These are phyloP conservation scores for Fusarium sp. DNA, from an alignment of 2,329 filamentous ascomycete species.

Conservation along the genomic window DNA sequence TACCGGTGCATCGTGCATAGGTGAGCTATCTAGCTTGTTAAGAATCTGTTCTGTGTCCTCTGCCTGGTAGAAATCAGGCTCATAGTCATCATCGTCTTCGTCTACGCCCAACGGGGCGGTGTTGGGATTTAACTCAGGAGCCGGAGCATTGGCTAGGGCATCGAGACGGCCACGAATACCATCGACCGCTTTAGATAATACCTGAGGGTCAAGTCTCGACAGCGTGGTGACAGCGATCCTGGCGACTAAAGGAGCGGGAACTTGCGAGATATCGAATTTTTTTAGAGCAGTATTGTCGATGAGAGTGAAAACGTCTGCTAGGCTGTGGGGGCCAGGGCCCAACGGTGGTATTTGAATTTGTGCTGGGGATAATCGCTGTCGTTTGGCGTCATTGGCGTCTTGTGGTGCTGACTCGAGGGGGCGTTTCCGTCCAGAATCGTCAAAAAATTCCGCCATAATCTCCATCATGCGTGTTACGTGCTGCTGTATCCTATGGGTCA, in stretches of 20 bases:
- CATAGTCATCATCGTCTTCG: conserved; percentile 88
- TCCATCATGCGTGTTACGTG: conserved; percentile 85
- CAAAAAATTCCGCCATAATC: conserved; percentile 78
- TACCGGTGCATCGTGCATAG: conserved; percentile 54
- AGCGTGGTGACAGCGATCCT: conserved; percentile 85
- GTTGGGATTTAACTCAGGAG: conserved; percentile 61
- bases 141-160: conserved; percentile 54
- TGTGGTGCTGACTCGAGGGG: conserved; percentile 73
- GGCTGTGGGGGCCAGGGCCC: conserved; percentile 76
- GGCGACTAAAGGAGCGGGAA: conserved; percentile 78
- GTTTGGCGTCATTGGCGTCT: conserved; percentile 81
- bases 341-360: conserved; percentile 71
- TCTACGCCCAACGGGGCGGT: conserved; percentile 71
- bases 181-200: conserved; percentile 77
- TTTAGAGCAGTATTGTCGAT: conserved; percentile 76
- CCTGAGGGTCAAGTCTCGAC: conserved; percentile 71
- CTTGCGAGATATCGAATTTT: conserved; percentile 81
- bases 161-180: conserved; percentile 62
- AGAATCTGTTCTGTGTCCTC: conserved; percentile 81
- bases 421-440: conserved; percentile 82
- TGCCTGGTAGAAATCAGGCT: conserved; percentile 81
- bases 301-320: conserved; percentile 86
- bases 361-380: conserved; percentile 69
- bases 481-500: conserved; percentile 81
- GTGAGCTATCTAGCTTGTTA: conserved; percentile 77